A percentile compares a stretch with the other conserved stretches of the same genome.
Conservation (phyloP, 306 rosid species). For the Cicer chorassanicum region DNA sequence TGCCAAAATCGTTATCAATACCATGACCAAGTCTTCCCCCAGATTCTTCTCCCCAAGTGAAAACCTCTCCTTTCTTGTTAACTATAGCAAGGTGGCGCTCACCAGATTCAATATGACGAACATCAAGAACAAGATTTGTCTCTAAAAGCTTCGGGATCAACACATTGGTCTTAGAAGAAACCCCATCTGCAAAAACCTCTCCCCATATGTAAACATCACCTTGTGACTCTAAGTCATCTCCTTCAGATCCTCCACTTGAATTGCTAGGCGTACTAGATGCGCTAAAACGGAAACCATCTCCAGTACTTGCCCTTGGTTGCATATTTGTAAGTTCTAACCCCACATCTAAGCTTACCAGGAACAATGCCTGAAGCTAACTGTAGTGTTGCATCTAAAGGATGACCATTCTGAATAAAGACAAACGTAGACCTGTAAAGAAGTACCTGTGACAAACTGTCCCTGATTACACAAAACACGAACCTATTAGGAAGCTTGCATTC, state of each 20-base stretch:
- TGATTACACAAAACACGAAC: slow-evolving; percentile 24
- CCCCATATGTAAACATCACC: slow-evolving; percentile 92
- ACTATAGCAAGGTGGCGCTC: slow-evolving; percentile 71
- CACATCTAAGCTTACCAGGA: slow-evolving; percentile 64
- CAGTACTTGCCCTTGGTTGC: slow-evolving; percentile 74
- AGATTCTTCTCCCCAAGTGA: slow-evolving; percentile 97
- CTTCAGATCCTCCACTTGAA: slow-evolving; percentile 79
- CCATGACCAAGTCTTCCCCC: slow-evolving; percentile 95
- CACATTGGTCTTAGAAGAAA: slow-evolving; percentile 59
- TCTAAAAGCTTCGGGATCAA: slow-evolving; percentile 75
- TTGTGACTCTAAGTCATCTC: slow-evolving; percentile 71
- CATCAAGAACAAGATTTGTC: slow-evolving; percentile 76
- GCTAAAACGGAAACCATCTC: slow-evolving; percentile 71
- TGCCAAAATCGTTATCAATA: slow-evolving; percentile 58
- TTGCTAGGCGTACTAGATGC: slow-evolving; percentile 70
- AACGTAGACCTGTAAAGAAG: slow-evolving; percentile 29
- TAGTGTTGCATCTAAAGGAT: slow-evolving; percentile 50
- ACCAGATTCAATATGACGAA: slow-evolving; percentile 71
- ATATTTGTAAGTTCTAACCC: slow-evolving; percentile 63
- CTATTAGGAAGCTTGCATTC: slow-evolving; percentile 2
- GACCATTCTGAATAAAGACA: slow-evolving; percentile 48
- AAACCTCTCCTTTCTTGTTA: slow-evolving; percentile 83
- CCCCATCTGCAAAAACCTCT: slow-evolving; percentile 66
- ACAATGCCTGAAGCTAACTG: slow-evolving; percentile 49
- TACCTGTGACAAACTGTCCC: neutral